Evolutionary conservation across 148 eudicot species (phyloP), one percentile per base, ranked within the genome.

Genomic region (Chenopodium quinoa): DNA sequence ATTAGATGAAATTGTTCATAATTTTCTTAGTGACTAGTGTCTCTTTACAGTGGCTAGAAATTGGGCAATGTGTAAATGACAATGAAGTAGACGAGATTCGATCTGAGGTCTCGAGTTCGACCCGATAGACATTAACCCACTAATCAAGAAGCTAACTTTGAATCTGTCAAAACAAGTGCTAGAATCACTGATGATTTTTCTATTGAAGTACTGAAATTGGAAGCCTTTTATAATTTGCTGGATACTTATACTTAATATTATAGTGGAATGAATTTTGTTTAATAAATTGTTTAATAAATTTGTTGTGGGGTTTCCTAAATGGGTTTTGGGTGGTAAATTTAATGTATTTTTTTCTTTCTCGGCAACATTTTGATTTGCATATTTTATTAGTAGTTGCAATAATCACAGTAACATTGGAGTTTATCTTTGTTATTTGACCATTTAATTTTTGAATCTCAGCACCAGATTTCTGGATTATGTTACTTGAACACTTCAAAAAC

Each of bases 311-410:
- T 79, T 79, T 56, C 32, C 50, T 70, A 17, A 56, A 48, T 62
- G 25, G 72, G 58, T 64, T 81, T 63, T 29, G 72, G 65, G 83
- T 32, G 27, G 71, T 29, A 44, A 56, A 56, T 56, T 22, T 56
- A 9, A 29, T 80, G 72, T 4, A 3, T 5, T 63, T 63, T 17
- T 52, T 10, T 52, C 7, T 69, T 58, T 16, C 32, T 23, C 48
- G 29, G 13, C n/a, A 19, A 72, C 44, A 23, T 29, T 74, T 14
- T 78, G 19, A 32, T 63, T 65, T 50, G 2, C 50, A 11, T 6
- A 1, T 4, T 56, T 75, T 48, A 7, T 29, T 62, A 63, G 50
- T 72, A 12, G 66, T 50, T 78, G 60, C 64, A 71, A 13, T 71
- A 11, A 44, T 5, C 37, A 17, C 27, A 69, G 52, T 19, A 46